These are phyloP conservation scores for Fusarium burgessii DNA, from an alignment of 2,329 filamentous ascomycete species.

Conservation along the genomic window DNA sequence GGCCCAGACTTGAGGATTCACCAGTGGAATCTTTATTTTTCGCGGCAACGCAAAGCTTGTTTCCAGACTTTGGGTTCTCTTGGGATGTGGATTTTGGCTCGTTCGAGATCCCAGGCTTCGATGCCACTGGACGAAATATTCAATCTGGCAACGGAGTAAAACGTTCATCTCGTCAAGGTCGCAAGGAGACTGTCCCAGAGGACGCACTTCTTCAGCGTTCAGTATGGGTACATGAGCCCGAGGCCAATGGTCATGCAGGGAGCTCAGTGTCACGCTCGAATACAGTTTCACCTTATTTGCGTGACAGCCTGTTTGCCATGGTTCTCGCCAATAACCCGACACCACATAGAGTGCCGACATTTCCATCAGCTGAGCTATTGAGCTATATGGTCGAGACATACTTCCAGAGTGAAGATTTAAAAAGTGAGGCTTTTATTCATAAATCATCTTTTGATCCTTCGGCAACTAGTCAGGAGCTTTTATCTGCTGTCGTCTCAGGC, in stretches of 20 bases:
- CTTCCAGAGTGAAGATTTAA: constrained; percentile 34
- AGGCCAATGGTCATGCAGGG: constrained; percentile 21
- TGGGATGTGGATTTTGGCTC: constrained; percentile 39
- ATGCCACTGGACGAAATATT: constrained; percentile 16
- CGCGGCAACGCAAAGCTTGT: constrained; percentile 17
- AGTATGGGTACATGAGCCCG: constrained; percentile 34
- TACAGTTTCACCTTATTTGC: constrained; percentile 27
- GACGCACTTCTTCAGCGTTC: constrained; percentile 20
- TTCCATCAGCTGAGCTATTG: constrained; percentile 42
- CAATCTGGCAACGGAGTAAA: constrained; percentile 33
- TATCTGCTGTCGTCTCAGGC: constrained; percentile 40
- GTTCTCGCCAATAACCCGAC: constrained; percentile 40
- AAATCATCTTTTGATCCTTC: constrained; percentile 35
- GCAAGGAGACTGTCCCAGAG: constrained; percentile 26
- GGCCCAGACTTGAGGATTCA: constrained; percentile 28
- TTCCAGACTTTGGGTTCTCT: constrained; percentile 39
- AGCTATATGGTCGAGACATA: constrained; percentile 37
- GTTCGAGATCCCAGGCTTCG: constrained; percentile 28
- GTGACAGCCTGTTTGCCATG: constrained; percentile 44
- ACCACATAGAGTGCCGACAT: constrained; percentile 37
- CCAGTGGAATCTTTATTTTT: constrained; percentile 32
- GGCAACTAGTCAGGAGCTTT: constrained; percentile 28
- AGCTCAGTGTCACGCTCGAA: background rate
- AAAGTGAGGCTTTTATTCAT: constrained; percentile 38
- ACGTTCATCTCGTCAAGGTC: constrained; percentile 24